phyloP scores from a whole-genome alignment of 495 filamentous ascomycete genomes.

The Aspergillus ostianus region DNA sequence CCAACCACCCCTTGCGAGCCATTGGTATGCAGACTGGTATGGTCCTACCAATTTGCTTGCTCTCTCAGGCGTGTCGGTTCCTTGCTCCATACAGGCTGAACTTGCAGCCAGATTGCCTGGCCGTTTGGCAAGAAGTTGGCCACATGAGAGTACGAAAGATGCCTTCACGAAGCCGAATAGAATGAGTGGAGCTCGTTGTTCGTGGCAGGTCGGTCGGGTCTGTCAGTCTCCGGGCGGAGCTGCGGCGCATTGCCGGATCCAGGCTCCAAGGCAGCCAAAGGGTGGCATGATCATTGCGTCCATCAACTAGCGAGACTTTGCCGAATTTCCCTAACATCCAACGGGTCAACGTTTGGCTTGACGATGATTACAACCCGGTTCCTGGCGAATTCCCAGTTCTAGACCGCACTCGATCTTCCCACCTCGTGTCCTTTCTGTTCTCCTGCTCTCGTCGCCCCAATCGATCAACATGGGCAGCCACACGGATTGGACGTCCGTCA shows the following conservation, averaged over 20 bases:
- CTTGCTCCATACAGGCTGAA: not conserved
- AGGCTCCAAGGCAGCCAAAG: not conserved
- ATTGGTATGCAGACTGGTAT: not conserved
- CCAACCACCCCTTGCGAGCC: not conserved
- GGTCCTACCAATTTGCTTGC: no score
- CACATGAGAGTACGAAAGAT: not conserved
- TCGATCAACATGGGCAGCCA: conserved; percentile 20
- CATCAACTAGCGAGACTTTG: not conserved
- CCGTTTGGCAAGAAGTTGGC: not conserved
- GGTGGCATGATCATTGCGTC: conserved; percentile 2
- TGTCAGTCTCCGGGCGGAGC: not conserved
- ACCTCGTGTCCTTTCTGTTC: not conserved
- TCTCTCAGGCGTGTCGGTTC: not conserved
- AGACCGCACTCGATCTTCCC: not conserved
- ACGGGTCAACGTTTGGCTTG: not conserved
- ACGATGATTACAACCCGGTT: not conserved
- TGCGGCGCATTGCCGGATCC: not conserved
- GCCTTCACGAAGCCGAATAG: not conserved
- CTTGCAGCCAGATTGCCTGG: not conserved
- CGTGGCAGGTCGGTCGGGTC: not conserved
- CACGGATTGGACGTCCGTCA: conserved; percentile 34
- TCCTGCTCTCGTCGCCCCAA: not conserved
- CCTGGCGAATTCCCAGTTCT: not conserved
- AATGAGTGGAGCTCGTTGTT: not conserved
- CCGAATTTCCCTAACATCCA: not conserved